These are phyloP conservation scores for Evansstolkia leycettana DNA, from an alignment of 495 filamentous ascomycete genomes.

Conservation along the genomic window DNA sequence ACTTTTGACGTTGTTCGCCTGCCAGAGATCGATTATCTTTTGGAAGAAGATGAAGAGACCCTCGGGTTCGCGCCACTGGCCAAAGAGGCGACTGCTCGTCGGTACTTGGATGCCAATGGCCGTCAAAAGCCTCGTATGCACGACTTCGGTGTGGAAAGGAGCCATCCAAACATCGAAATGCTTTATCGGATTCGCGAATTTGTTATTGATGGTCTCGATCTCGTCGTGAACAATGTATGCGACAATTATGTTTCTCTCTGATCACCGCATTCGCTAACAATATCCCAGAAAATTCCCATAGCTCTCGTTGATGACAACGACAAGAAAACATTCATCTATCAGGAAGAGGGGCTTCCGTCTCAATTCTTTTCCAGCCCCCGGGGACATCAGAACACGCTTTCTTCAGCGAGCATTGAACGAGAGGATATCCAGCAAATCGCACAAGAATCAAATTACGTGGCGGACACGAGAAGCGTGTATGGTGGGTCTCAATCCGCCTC, in stretches of 20 bases:
- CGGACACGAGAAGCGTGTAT: slow-evolving; percentile 26
- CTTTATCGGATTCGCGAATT: slow-evolving; percentile 55
- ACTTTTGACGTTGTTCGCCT: slow-evolving; percentile 46
- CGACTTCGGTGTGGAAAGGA: slow-evolving; percentile 42
- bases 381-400: slow-evolving; percentile 23
- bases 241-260: neutral
- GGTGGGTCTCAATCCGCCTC: slow-evolving; percentile 35
- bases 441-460: slow-evolving; percentile 17
- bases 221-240: slow-evolving; percentile 42
- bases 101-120: slow-evolving; percentile 33
- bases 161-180: slow-evolving; percentile 59
- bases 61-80: slow-evolving; percentile 61
- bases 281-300: slow-evolving; percentile 30
- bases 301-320: slow-evolving; percentile 32
- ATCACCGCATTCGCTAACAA: slow-evolving; percentile 1
- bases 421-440: slow-evolving; percentile 29
- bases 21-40: slow-evolving; percentile 49
- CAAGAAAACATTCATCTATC: slow-evolving; percentile 42
- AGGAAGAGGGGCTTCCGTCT: slow-evolving; percentile 41
- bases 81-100: slow-evolving; percentile 32
- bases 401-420: slow-evolving; percentile 28
- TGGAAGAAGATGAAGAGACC: slow-evolving; percentile 67
- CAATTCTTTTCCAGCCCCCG: slow-evolving; percentile 34
- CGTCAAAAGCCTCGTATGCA: slow-evolving; percentile 41
- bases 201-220: slow-evolving; percentile 49